Evolutionary conservation across 768 basidiomycete species (phyloP), one percentile per base, ranked within the genome.

Genomic region (Xanthoconium stramineum): DNA sequence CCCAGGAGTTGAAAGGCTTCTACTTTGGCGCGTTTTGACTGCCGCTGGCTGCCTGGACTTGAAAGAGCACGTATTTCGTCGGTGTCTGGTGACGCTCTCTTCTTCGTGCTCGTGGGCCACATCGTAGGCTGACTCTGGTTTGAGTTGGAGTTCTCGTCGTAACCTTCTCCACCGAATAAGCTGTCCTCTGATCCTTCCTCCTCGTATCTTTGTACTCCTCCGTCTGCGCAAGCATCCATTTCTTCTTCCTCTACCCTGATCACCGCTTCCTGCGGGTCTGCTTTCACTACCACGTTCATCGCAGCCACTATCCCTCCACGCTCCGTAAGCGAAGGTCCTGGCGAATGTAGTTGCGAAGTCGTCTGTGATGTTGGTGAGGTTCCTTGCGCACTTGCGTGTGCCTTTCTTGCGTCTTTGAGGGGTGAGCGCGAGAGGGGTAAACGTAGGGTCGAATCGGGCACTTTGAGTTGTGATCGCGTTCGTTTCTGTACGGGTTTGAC

Each of bases 401-500:
- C 62, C 75, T 44, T 62, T 47, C 76, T 75, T 48, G 82, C 82
- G 63, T 75, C 72, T 65, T 84, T 83, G 71, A 83, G 72, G 2
- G 83, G 82, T 20, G 82, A 83, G 30, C 72, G 69, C 35, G 75
- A 57, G 46, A 71, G 74, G 32, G 80, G 70, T 46, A 82, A 64
- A 40, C 70, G 72, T 24, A 83, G 69, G n/a, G 80, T 69, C 24
- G 72, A 66, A 66, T 83, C 76, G 29, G 80, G 72, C 29, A 81
- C 66, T 30, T 74, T 71, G 59, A 80, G 70, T 64, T 82, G 82
- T 45, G 83, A 85, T 63, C 83, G 76, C 17, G 81, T 83, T 49
- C 71, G 64, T 58, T 60, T 71, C 48, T 50, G 57, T 29, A 42
- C 24, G 19, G 42, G 48, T 37, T 55, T 30, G 35, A 57, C 52